Evolutionary conservation across 2,329 filamentous ascomycete species (phyloP).

Genomic region (Alternaria triticimaculans): DNA sequence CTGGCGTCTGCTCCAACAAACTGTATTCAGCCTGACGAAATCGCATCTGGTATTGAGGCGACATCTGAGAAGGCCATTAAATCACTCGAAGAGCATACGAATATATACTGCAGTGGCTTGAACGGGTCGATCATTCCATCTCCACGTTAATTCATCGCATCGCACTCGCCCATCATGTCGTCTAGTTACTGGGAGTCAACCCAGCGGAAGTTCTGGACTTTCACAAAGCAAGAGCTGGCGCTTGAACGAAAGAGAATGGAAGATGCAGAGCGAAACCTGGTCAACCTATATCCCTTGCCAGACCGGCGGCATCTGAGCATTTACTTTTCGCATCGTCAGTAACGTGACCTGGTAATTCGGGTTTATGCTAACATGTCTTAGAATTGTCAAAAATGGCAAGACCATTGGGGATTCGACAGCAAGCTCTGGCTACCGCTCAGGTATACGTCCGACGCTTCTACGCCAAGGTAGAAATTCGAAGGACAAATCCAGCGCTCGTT

Average conservation of each 20-base stretch:
- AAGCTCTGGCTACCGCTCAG: slow-evolving; percentile 91
- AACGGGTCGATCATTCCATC: not conserved
- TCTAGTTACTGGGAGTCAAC: slow-evolving; percentile 97
- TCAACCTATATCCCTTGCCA: slow-evolving; percentile 81
- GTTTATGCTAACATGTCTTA: slow-evolving; percentile 1
- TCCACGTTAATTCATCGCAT: not conserved
- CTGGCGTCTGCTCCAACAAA: not conserved
- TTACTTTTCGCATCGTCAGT: slow-evolving; percentile 87
- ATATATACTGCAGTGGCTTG: not conserved
- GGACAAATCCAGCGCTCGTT: slow-evolving; percentile 91
- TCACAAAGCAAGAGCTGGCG: slow-evolving; percentile 80
- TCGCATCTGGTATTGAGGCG: not conserved
- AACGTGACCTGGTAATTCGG: not conserved
- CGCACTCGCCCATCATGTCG: slow-evolving; percentile 67
- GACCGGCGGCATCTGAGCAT: slow-evolving; percentile 84
- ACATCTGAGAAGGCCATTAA: not conserved
- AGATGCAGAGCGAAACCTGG: slow-evolving; percentile 74
- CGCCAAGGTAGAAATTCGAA: slow-evolving; percentile 84
- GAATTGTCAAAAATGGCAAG: slow-evolving; percentile 84
- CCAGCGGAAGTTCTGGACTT: slow-evolving; percentile 89
- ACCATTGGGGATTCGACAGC: slow-evolving; percentile 83
- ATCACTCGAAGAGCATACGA: not conserved
- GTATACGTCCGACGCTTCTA: slow-evolving; percentile 96
- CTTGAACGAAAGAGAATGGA: slow-evolving; percentile 78
- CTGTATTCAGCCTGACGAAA: not conserved